Conservation (phyloP, 768 basidiomycete species). For the Tephrocybe sp. region DNA sequence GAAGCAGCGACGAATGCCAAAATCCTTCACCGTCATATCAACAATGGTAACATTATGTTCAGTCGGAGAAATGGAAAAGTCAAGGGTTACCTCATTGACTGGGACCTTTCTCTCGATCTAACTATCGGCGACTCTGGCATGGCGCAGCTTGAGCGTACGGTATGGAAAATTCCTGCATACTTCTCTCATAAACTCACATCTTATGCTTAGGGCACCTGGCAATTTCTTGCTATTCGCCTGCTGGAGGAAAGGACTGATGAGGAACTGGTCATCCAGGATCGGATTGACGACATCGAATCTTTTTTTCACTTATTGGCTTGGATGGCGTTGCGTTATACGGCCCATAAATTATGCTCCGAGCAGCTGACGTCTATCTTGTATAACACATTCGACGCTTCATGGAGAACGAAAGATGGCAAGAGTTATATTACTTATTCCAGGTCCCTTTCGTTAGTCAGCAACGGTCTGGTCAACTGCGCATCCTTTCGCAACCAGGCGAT, state of each 20-base stretch:
- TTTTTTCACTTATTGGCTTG: not conserved
- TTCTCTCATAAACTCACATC: not conserved
- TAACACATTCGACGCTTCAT: no score
- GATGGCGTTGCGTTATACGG: not conserved
- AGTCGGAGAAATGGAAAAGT: not conserved
- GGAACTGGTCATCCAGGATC: not conserved
- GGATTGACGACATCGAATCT: not conserved
- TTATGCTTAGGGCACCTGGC: constrained; percentile 4
- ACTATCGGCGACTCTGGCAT: not conserved
- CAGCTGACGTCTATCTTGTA: not conserved
- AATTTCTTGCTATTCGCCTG: not conserved
- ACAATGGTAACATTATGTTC: constrained; percentile 1
- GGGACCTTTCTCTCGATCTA: constrained; percentile 2
- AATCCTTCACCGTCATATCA: constrained; percentile 7
- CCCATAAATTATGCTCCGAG: not conserved
- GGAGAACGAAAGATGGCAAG: not conserved
- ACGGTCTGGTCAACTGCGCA: not conserved
- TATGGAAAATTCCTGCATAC: not conserved
- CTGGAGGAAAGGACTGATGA: not conserved
- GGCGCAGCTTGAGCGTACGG: not conserved
- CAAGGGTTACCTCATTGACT: constrained; percentile 4
- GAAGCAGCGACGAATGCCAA: not conserved
- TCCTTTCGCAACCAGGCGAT: not conserved
- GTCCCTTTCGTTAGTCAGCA: not conserved
- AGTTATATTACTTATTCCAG: not conserved